Conservation (phyloP, 345 rosid species). For the Salix caprea region DNA sequence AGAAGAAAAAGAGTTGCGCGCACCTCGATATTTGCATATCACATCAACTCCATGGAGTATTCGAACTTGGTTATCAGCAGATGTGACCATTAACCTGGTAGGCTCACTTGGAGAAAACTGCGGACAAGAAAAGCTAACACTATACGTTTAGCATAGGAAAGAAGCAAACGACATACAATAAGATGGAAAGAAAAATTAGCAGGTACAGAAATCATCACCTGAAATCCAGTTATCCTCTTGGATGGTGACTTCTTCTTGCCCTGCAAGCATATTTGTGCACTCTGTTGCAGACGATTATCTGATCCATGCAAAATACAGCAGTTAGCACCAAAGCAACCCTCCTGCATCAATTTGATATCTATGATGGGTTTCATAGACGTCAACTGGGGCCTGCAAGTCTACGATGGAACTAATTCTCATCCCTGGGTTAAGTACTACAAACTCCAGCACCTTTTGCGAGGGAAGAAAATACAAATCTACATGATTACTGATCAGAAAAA, state of each 20-base stretch:
- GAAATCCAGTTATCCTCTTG: slow-evolving; percentile 48
- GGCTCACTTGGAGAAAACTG: slow-evolving; percentile 43
- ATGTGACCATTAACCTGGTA: slow-evolving; percentile 37
- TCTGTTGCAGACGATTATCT: slow-evolving; percentile 33
- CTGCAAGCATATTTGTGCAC: slow-evolving; percentile 29
- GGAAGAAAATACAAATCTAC: not conserved
- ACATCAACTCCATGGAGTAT: slow-evolving; percentile 34
- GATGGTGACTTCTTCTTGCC: slow-evolving; percentile 40
- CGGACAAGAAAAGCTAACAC: not conserved
- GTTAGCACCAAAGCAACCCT: slow-evolving; percentile 24
- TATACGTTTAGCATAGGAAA: not conserved
- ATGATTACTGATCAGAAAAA: not conserved
- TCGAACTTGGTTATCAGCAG: slow-evolving; percentile 40
- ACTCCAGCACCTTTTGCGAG: not conserved
- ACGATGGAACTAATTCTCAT: not conserved
- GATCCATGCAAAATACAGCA: slow-evolving; percentile 30
- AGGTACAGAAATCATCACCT: slow-evolving; percentile 21
- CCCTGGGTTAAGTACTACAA: not conserved
- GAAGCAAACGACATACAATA: not conserved
- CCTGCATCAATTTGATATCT: slow-evolving; percentile 27
- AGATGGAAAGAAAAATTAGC: not conserved
- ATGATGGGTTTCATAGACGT: not conserved
- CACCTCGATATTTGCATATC: slow-evolving; percentile 37
- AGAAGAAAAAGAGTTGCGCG: not conserved
- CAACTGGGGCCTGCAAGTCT: not conserved